These are phyloP conservation scores for Podospora anserina DNA, from an alignment of 495 filamentous ascomycete species.

Conservation along the genomic window DNA sequence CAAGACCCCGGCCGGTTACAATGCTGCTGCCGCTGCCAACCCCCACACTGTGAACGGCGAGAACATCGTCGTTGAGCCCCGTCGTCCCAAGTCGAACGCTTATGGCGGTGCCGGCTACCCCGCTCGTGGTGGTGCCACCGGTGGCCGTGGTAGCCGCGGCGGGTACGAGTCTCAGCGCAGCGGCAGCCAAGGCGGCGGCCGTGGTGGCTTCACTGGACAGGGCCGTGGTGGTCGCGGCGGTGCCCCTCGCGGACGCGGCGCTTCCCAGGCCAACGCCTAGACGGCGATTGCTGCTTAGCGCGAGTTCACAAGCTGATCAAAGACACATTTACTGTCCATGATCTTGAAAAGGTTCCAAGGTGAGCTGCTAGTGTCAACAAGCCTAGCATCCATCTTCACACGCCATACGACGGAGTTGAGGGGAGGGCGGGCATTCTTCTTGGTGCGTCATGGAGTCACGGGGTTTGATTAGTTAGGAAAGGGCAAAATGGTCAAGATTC, in stretches of 20 bases:
- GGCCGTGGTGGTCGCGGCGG: slow-evolving; percentile 49
- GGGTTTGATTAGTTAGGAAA: slow-evolving; percentile 26
- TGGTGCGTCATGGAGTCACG: slow-evolving; percentile 26
- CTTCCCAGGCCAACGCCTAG: slow-evolving; percentile 36
- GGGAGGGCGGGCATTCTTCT: slow-evolving; percentile 17
- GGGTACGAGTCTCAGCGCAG: slow-evolving; percentile 56
- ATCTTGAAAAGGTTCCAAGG: slow-evolving; percentile 3
- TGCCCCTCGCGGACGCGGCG: slow-evolving; percentile 50
- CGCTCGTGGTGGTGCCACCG: slow-evolving; percentile 51
- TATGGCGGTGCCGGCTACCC: slow-evolving; percentile 63
- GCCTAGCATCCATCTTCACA: slow-evolving; percentile 8
- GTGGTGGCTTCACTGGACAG: slow-evolving; percentile 64
- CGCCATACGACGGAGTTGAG: slow-evolving; percentile 10
- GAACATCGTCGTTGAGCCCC: slow-evolving; percentile 81
- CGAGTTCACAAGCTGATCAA: background rate
- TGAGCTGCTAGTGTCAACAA: background rate
- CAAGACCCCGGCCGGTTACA: slow-evolving; percentile 69
- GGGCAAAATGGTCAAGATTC: slow-evolving; percentile 19
- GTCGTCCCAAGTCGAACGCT: slow-evolving; percentile 67
- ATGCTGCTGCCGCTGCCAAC: slow-evolving; percentile 77
- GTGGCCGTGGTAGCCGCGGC: slow-evolving; percentile 62
- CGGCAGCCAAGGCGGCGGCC: slow-evolving; percentile 60
- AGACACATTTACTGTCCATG: background rate
- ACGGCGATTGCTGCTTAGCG: slow-evolving; percentile 16
- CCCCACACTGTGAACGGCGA: slow-evolving; percentile 80